Percentiles rank a stretch among this genome's conserved stretches.
Conservation (phyloP, 1,284 basidiomycete species). For the Tilletiaria anomala region DNA sequence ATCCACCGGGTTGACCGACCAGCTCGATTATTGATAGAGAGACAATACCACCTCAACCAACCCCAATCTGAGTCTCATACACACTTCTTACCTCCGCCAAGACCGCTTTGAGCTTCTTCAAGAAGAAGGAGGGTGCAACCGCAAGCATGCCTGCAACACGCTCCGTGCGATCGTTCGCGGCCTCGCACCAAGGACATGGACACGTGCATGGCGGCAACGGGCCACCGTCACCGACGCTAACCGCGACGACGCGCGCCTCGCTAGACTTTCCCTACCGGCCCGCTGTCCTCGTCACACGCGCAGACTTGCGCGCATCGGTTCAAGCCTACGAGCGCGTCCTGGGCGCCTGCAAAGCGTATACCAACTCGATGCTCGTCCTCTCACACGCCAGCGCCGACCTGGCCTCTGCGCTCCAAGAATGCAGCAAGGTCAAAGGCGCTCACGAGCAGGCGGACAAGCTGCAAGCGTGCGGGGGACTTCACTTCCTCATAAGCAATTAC, state of each 20-base stretch:
- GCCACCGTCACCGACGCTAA: conserved; percentile 16
- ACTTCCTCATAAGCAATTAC: conserved; percentile 81
- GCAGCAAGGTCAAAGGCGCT: conserved; percentile 33
- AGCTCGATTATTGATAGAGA: no score
- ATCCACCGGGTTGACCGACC: no score
- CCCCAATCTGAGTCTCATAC: no score
- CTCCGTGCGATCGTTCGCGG: conserved; percentile 1
- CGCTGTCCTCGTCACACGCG: conserved; percentile 66
- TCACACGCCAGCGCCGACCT: conserved; percentile 71
- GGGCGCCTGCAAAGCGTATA: conserved; percentile 64
- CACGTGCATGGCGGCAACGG: conserved; percentile 3
- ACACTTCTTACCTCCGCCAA: no score
- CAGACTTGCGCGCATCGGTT: conserved; percentile 60
- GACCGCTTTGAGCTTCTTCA: no score
- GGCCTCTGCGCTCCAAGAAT: conserved; percentile 49
- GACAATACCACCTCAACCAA: no score
- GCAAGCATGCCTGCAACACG: conserved; percentile 2
- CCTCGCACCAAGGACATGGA: neutral
- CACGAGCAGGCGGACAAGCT: conserved; percentile 22
- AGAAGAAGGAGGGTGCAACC: no score
- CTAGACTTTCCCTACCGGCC: conserved; percentile 50
- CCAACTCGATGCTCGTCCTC: conserved; percentile 65
- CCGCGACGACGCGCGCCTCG: conserved; percentile 44
- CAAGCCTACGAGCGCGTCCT: conserved; percentile 73
- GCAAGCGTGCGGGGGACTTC: conserved; percentile 49